These are phyloP conservation scores for Coffea humblotiana DNA, from an alignment of 305 asterid genomes.

Conservation along the genomic window DNA sequence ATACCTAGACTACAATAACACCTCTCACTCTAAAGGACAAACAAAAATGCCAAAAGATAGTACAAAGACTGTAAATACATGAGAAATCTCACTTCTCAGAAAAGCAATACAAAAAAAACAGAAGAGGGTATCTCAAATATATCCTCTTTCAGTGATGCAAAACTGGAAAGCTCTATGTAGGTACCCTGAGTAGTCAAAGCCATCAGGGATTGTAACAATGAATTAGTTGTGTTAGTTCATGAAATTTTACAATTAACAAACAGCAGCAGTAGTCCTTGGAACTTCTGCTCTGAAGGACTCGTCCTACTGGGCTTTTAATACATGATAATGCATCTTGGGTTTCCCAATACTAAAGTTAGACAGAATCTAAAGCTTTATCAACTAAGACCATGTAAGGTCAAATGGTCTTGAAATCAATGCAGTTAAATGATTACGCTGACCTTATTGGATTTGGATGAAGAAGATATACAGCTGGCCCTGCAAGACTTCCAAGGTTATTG, in stretches of 20 bases:
- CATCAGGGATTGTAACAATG: conserved; percentile 10
- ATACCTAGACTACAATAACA: neutral
- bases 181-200: conserved; percentile 14
- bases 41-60: neutral
- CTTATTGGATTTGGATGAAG: conserved; percentile 21
- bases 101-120: neutral
- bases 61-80: neutral
- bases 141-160: conserved; percentile 5
- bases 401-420: conserved; percentile 9
- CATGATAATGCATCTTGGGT: conserved; percentile 10
- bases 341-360: neutral
- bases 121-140: neutral
- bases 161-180: conserved; percentile 14
- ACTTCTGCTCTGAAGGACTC: conserved; percentile 14
- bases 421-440: conserved; percentile 19
- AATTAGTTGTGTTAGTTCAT: conserved; percentile 17
- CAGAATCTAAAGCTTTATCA: conserved; percentile 3
- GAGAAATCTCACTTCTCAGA: neutral
- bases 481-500: conserved; percentile 39
- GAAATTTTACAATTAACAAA: conserved; percentile 14
- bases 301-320: conserved; percentile 10
- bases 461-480: conserved; percentile 16
- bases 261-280: conserved; percentile 14
- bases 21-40: conserved; percentile 3
- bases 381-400: conserved; percentile 10